A percentile compares a stretch with the other conserved stretches of the same genome.
phyloP scores from a whole-genome alignment of 2,329 filamentous ascomycete genomes.

The Aspergillus ochraceus region DNA sequence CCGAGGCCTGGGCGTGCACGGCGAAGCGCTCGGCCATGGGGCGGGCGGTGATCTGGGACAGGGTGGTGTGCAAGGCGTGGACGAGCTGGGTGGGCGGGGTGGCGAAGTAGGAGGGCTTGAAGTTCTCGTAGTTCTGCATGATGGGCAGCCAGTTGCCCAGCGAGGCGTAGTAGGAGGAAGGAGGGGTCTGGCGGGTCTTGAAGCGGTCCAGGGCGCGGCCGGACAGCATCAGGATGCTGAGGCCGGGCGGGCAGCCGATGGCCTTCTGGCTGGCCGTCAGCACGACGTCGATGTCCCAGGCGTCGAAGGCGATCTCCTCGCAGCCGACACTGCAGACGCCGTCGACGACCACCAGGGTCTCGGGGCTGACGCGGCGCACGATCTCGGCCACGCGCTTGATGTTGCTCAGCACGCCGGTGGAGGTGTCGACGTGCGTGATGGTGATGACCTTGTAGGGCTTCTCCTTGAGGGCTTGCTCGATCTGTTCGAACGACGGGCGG shows the following conservation, averaged over 20 bases:
- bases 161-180: slow-evolving; percentile 88
- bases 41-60: slow-evolving; percentile 79
- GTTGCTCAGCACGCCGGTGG: slow-evolving; percentile 91
- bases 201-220: slow-evolving; percentile 80
- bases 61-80: slow-evolving; percentile 84
- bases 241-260: slow-evolving; percentile 89
- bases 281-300: slow-evolving; percentile 89
- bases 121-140: slow-evolving; percentile 98
- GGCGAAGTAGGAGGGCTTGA: slow-evolving; percentile 97
- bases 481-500: slow-evolving; percentile 79
- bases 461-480: slow-evolving; percentile 83
- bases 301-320: slow-evolving; percentile 94
- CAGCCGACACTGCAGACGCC: slow-evolving; percentile 96
- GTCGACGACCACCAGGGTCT: slow-evolving; percentile 89
- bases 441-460: slow-evolving; percentile 94
- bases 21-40: slow-evolving; percentile 82
- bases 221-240: slow-evolving; percentile 93
- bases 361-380: slow-evolving; percentile 81
- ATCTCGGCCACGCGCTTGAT: slow-evolving; percentile 80
- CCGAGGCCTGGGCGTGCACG: slow-evolving; percentile 73
- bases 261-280: slow-evolving; percentile 96
- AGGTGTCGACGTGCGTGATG: slow-evolving; percentile 96
- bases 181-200: slow-evolving; percentile 76
- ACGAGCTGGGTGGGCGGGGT: slow-evolving; percentile 93
- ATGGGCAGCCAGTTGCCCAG: slow-evolving; percentile 98